Evolutionary conservation across 2,329 filamentous ascomycete genomes (phyloP).

Genomic region (Colletotrichum graminicola): DNA sequence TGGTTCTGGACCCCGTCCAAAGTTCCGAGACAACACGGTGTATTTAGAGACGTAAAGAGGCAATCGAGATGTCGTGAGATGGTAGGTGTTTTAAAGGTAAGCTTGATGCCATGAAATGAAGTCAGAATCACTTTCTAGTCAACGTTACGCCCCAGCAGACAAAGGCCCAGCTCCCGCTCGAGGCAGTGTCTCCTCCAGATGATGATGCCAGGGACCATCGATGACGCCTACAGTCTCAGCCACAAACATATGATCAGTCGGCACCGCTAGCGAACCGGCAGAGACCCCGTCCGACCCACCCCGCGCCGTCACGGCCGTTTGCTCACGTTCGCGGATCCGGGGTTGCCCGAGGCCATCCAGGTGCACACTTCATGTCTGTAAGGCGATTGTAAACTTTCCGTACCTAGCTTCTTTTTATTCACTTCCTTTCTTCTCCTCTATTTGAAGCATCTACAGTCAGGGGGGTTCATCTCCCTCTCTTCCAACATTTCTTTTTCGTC

Average conservation of each 20-base stretch:
- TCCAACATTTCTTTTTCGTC: neutral
- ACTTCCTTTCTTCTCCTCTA: neutral
- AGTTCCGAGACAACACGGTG: no score
- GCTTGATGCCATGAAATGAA: neutral
- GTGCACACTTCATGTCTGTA: neutral
- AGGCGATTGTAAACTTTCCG: neutral
- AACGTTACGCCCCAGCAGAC: fast-evolving
- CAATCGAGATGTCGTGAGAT: neutral
- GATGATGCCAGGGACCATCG: constrained; percentile 18
- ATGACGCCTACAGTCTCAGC: constrained; percentile 40
- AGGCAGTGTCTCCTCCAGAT: neutral
- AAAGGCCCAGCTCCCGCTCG: neutral
- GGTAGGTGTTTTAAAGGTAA: neutral
- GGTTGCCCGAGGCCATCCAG: constrained; percentile 15
- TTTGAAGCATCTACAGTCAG: neutral
- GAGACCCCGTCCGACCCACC: constrained; percentile 4
- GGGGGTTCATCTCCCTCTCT: neutral
- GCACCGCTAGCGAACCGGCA: constrained; percentile 2
- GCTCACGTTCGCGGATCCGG: neutral
- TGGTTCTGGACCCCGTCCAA: constrained; percentile 9
- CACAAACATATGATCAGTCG: constrained; percentile 5
- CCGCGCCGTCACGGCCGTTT: constrained; percentile 29
- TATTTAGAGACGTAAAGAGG: neutral
- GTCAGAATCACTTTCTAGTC: neutral
- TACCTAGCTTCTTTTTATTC: neutral